These are phyloP conservation scores for Telfairia occidentalis DNA, from an alignment of 331 rosid genomes.

Conservation along the genomic window DNA sequence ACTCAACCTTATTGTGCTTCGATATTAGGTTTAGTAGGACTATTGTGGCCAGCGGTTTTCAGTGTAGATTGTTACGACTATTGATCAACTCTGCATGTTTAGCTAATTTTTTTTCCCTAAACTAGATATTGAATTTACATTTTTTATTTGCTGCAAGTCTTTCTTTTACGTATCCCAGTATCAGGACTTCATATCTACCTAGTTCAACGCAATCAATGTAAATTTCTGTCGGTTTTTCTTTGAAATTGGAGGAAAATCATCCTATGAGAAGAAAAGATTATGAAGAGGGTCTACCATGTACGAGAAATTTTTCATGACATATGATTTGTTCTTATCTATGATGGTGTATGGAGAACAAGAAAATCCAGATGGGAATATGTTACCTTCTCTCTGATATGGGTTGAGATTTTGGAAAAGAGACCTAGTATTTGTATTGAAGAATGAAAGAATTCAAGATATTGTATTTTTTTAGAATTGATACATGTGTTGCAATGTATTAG, in stretches of 20 bases:
- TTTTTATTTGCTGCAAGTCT: slow-evolving; percentile 12
- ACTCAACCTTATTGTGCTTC: neutral
- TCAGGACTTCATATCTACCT: neutral
- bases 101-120: neutral
- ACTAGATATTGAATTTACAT: neutral
- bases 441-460: neutral
- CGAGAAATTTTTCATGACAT: neutral
- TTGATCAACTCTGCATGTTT: slow-evolving; percentile 7
- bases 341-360: neutral
- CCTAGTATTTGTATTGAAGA: neutral
- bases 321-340: neutral
- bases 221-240: neutral
- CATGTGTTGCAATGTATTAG: neutral
- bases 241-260: neutral
- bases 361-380: neutral
- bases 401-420: neutral
- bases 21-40: neutral
- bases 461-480: neutral
- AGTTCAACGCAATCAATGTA: neutral
- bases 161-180: neutral
- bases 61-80: neutral
- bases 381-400: neutral
- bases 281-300: neutral
- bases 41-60: neutral
- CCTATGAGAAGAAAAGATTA: neutral